phyloP scores from a whole-genome alignment of 2,329 filamentous ascomycete species.

The Ceratocystis cubensis region DNA sequence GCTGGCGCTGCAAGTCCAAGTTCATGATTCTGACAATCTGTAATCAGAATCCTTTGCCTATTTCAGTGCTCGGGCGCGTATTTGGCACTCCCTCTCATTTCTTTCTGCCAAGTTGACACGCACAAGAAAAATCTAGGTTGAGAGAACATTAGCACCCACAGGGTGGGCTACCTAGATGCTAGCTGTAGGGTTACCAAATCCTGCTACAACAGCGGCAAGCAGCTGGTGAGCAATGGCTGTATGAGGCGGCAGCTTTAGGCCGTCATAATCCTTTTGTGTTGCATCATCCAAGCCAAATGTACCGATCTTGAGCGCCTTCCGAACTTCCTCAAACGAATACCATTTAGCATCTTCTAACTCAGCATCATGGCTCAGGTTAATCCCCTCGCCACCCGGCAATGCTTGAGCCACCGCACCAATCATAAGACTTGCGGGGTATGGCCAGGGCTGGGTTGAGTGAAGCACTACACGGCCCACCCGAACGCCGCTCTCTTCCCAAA shows the following conservation, averaged over 20 bases:
- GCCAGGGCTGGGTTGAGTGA: slow-evolving; percentile 78
- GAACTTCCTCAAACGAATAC: slow-evolving; percentile 71
- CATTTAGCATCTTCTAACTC: slow-evolving; percentile 85
- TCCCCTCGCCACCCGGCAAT: slow-evolving; percentile 60
- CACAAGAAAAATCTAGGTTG: neutral
- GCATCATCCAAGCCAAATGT: slow-evolving; percentile 54
- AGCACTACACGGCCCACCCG: slow-evolving; percentile 64
- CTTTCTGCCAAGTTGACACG: neutral
- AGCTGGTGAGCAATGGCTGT: slow-evolving; percentile 91
- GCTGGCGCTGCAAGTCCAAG: neutral
- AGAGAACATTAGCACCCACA: neutral
- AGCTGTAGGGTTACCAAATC: slow-evolving; percentile 33
- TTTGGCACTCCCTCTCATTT: no score
- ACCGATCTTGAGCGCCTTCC: slow-evolving; percentile 51
- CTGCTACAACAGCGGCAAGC: slow-evolving; percentile 64
- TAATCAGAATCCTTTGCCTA: neutral
- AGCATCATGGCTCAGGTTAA: slow-evolving; percentile 74
- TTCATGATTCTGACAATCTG: neutral
- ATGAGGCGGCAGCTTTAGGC: slow-evolving; percentile 64
- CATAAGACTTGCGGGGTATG: slow-evolving; percentile 75
- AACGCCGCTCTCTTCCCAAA: slow-evolving; percentile 77
- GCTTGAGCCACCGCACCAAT: slow-evolving; percentile 82
- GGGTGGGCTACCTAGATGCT: slow-evolving; percentile 7
- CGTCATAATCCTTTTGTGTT: slow-evolving; percentile 53
- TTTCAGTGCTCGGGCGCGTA: neutral